These are phyloP conservation scores for Aegilops speltoides DNA, from an alignment of 176 grass and related monocot genomes.

Conservation along the genomic window DNA sequence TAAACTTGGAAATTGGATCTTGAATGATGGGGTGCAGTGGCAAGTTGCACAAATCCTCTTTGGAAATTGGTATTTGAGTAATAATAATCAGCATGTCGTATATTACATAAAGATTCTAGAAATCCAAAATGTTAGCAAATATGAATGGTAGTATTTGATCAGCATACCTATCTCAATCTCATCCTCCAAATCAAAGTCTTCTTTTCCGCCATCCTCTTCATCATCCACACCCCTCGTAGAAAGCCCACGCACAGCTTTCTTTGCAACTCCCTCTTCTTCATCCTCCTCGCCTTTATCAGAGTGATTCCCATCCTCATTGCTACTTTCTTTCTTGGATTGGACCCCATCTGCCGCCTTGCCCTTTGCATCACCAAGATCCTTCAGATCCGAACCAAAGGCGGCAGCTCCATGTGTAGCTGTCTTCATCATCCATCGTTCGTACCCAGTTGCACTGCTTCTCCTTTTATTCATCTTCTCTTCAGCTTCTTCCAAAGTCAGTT, in stretches of 20 bases:
- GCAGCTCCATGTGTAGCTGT: constrained; percentile 70
- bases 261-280: constrained; percentile 44
- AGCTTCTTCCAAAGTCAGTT: constrained; percentile 89
- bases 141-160: background rate
- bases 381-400: constrained; percentile 64
- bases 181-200: constrained; percentile 80
- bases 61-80: background rate
- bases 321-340: constrained; percentile 55
- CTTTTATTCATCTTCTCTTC: constrained; percentile 88
- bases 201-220: constrained; percentile 57
- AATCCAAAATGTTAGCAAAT: background rate
- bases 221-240: constrained; percentile 40
- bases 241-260: constrained; percentile 40
- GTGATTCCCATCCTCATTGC: constrained; percentile 49
- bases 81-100: constrained; percentile 8
- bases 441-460: constrained; percentile 65
- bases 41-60: background rate
- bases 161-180: constrained; percentile 78
- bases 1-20: background rate
- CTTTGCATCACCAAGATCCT: constrained; percentile 30
- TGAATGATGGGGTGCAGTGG: background rate
- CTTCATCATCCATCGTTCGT: constrained; percentile 92
- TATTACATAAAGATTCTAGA: background rate
- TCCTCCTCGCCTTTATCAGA: constrained; percentile 54
- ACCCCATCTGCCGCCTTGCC: constrained; percentile 23